These are phyloP conservation scores for Capronia epimyces DNA, from an alignment of 2,329 filamentous ascomycete species.

Conservation along the genomic window DNA sequence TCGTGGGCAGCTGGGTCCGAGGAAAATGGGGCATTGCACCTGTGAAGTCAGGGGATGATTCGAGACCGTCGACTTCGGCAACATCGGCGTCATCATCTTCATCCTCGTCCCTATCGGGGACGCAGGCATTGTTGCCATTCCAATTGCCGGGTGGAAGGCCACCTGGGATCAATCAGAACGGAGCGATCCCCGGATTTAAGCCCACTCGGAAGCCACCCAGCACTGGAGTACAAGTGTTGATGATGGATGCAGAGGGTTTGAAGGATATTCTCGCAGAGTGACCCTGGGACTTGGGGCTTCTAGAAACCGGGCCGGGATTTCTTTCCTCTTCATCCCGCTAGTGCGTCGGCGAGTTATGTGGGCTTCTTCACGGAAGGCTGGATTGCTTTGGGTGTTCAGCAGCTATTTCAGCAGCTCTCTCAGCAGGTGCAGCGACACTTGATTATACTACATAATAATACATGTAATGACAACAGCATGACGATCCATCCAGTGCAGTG, in stretches of 20 bases:
- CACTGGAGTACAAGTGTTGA: slow-evolving; percentile 51
- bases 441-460: too few species aligned
- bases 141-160: slow-evolving; percentile 38
- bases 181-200: slow-evolving; percentile 66
- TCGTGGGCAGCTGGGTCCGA: slow-evolving; percentile 61
- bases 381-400: too few species aligned
- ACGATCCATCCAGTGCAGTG: too few species aligned
- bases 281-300: too few species aligned
- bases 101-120: slow-evolving; percentile 1
- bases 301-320: not conserved
- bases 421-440: too few species aligned
- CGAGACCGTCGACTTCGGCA: slow-evolving; percentile 15
- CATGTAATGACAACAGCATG: too few species aligned
- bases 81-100: not conserved
- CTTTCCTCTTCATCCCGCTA: not conserved
- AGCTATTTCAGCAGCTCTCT: too few species aligned
- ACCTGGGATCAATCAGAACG: slow-evolving; percentile 73
- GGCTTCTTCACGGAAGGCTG: too few species aligned
- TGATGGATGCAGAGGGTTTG: slow-evolving; percentile 56
- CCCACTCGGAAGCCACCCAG: slow-evolving; percentile 51
- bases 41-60: slow-evolving; percentile 31
- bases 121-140: slow-evolving; percentile 5
- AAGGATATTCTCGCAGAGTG: slow-evolving; percentile 53
- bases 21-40: slow-evolving; percentile 58
- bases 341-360: too few species aligned